Evolutionary conservation across 129 eudicot genomes (phyloP).

Genomic region (Arctium lappa): DNA sequence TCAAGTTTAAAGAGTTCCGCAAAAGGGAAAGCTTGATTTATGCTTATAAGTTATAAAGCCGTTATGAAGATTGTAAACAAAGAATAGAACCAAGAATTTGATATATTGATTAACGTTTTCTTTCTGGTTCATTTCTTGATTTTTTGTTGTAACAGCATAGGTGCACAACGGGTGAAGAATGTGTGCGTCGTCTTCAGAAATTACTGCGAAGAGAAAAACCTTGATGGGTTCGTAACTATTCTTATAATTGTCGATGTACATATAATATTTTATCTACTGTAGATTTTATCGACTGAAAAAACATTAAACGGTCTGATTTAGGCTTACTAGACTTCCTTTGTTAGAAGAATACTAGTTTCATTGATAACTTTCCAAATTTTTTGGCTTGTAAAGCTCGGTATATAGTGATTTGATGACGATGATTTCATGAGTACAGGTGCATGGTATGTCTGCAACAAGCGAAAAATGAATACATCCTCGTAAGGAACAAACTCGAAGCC

Average conservation of each 20-base stretch:
- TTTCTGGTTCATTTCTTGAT: conserved; percentile 8
- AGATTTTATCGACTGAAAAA: background rate
- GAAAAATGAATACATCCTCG: conserved; percentile 50
- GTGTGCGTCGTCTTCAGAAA: conserved; percentile 55
- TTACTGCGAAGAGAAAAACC: conserved; percentile 64
- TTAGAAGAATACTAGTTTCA: too few species aligned
- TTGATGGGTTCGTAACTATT: conserved; percentile 58
- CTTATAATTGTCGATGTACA: background rate
- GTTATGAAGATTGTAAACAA: too few species aligned
- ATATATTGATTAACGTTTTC: background rate
- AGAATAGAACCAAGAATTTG: background rate
- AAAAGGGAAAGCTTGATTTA: background rate
- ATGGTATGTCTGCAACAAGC: conserved; percentile 51
- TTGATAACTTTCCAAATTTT: background rate
- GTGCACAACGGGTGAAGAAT: conserved; percentile 66
- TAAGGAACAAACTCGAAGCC: conserved; percentile 65
- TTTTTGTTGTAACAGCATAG: conserved; percentile 52
- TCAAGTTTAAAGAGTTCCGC: background rate
- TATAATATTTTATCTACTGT: background rate
- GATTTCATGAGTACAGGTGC: conserved; percentile 48
- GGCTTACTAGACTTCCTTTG: too few species aligned
- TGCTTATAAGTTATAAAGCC: conserved; percentile 1
- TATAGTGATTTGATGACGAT: conserved; percentile 8
- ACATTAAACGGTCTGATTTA: too few species aligned
- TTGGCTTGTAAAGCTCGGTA: background rate